Percentiles rank a stretch among this genome's conserved stretches.
These are phyloP conservation scores for Venustampulla echinocandica DNA, from an alignment of 495 filamentous ascomycete species.

Conservation along the genomic window DNA sequence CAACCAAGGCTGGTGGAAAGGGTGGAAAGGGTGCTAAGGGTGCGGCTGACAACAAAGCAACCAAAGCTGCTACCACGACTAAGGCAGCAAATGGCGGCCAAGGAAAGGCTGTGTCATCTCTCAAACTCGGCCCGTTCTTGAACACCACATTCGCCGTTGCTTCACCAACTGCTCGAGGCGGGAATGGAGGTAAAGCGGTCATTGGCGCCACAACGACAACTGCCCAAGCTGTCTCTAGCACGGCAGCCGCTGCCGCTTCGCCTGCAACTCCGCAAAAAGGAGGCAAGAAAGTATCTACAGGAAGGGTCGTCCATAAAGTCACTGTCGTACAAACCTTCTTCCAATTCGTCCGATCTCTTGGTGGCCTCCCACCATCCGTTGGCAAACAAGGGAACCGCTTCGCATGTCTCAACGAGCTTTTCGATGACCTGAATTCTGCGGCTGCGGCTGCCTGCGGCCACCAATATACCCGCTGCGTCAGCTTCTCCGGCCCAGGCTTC, in stretches of 20 bases:
- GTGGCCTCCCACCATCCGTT: constrained; percentile 17
- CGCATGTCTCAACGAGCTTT: constrained; percentile 13
- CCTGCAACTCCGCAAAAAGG: too few relatives aligned
- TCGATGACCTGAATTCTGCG: constrained; percentile 12
- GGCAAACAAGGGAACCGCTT: constrained; percentile 9
- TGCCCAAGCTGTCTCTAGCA: neutral
- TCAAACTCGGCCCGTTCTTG: too few relatives aligned
- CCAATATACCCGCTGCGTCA: constrained; percentile 16
- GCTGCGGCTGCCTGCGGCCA: constrained; percentile 13
- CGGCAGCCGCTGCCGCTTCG: neutral
- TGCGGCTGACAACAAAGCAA: neutral
- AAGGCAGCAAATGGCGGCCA: neutral
- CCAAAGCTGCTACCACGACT: neutral
- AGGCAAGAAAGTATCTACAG: too few relatives aligned
- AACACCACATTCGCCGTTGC: too few relatives aligned
- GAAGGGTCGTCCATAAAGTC: constrained; percentile 9
- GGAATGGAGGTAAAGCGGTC: neutral
- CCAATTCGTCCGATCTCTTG: constrained; percentile 13
- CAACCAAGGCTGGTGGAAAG: neutral
- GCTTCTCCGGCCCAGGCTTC: constrained; percentile 16
- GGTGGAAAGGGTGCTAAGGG: too few relatives aligned
- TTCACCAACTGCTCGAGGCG: neutral
- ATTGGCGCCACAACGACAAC: neutral
- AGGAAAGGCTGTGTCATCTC: neutral
- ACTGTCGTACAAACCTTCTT: constrained; percentile 21